Evolutionary conservation across 306 rosid species (phyloP).

Genomic region (Datisca glomerata): DNA sequence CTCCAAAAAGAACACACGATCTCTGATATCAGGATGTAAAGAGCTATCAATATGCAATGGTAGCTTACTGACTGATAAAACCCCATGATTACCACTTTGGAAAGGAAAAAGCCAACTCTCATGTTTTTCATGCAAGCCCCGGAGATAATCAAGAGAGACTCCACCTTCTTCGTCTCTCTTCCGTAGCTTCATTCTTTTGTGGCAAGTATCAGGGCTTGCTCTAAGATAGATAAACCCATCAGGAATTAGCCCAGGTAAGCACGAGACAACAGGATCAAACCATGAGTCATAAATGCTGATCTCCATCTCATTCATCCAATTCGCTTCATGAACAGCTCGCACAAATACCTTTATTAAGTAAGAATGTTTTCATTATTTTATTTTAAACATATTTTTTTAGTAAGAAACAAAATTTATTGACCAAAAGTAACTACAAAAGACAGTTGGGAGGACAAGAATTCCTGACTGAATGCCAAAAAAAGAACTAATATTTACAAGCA

Average conservation of each 20-base stretch:
- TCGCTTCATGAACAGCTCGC: slow-evolving; percentile 96
- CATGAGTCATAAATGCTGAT: slow-evolving; percentile 96
- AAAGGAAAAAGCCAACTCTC: slow-evolving; percentile 94
- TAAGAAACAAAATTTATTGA: too few species aligned
- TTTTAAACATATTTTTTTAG: too few species aligned
- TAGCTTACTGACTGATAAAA: slow-evolving; percentile 52
- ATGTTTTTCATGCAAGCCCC: slow-evolving; percentile 81
- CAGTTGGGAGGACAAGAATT: too few species aligned
- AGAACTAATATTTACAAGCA: too few species aligned
- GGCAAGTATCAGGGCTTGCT: slow-evolving; percentile 99
- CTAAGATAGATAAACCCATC: slow-evolving; percentile 96
- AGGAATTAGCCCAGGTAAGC: slow-evolving; percentile 92
- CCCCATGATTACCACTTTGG: slow-evolving; percentile 70
- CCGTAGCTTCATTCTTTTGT: slow-evolving; percentile 75
- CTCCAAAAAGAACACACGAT: slow-evolving; percentile 87
- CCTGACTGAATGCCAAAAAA: too few species aligned
- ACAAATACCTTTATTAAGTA: slow-evolving; percentile 62
- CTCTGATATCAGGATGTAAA: slow-evolving; percentile 74
- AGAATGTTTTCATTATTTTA: too few species aligned
- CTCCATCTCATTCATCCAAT: slow-evolving; percentile 99
- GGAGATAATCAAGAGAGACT: slow-evolving; percentile 71
- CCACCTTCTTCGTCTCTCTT: slow-evolving; percentile 89
- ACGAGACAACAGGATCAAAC: slow-evolving; percentile 96
- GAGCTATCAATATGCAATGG: slow-evolving; percentile 62
- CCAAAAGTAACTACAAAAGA: too few species aligned